Base-by-base conservation (phyloP, 2,329 filamentous ascomycete genomes). In the Lojkania enalia region DNA sequence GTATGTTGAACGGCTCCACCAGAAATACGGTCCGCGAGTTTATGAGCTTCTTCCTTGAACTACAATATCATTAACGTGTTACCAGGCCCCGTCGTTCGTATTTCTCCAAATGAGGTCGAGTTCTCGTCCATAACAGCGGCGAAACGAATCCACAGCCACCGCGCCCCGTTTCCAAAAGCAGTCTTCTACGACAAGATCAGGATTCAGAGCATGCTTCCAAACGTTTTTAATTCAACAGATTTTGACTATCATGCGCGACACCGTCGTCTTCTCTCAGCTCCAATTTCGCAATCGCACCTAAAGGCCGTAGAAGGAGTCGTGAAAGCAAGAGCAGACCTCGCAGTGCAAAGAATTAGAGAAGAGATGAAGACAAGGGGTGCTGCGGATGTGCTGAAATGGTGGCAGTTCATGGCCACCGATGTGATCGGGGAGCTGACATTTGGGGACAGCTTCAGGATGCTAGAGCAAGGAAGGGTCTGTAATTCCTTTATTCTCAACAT, bases 391-490 rank as follows among this genome's bases (percentile, higher is more conserved):
- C n/a, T n/a, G n/a, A n/a, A n/a, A n/a, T n/a, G n/a, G n/a, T n/a
- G n/a, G n/a, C n/a, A n/a, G 4, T 80, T 79, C 40, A 74, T 81
- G 70, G 63, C 78, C 0, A 79, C 78, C 0, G 80, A 83, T 53
- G 62, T 80, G 1, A 78, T 82, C 38, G 77, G 73, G 0, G 71
- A 81, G 39, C 58, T 83, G 4, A 74, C 67, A 1, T 83, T 83
- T 57, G 79, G 80, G 0, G 73, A 81, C n/a, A 77, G 77, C 0
- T 82, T 82, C 45, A 60, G 64, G 0, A 76, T 77, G 66, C 58
- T 84, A 3, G 77, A 82, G 42, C 57, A 60, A 3, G 77, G 77
- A 13, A 60, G 76, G 63, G 77, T 79, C 63, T 41, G 11, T 21
- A n/a, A n/a, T n/a, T n/a, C n/a, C n/a, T n/a, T n/a, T n/a, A n/a